Conservation (phyloP, 345 rosid species). For the Moricandia arvensis region DNA sequence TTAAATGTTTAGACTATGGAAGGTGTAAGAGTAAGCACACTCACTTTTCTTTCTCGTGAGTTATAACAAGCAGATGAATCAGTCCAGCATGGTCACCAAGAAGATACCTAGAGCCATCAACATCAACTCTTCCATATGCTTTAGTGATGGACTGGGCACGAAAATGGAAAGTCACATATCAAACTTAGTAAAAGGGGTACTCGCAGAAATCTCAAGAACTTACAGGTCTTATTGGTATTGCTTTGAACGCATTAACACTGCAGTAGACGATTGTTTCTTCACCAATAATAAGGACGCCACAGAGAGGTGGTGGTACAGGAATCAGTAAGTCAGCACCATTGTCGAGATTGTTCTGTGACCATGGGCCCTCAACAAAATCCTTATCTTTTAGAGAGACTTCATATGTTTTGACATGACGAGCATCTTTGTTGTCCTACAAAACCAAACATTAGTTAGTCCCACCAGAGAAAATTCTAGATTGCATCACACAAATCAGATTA, state of each 20-base stretch:
- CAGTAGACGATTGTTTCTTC: constrained; percentile 96
- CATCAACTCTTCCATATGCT: constrained; percentile 98
- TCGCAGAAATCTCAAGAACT: constrained; percentile 28
- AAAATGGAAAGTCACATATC: constrained; percentile 25
- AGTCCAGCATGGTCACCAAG: constrained; percentile 95
- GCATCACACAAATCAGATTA: constrained; percentile 2
- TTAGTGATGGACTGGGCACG: constrained; percentile 71
- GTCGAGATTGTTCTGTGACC: constrained; percentile 94
- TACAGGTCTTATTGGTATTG: constrained; percentile 87
- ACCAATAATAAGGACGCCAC: constrained; percentile 96
- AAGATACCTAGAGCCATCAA: constrained; percentile 96
- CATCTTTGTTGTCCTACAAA: constrained; percentile 94
- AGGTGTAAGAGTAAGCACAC: constrained; percentile 24
- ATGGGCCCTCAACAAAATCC: constrained; percentile 95
- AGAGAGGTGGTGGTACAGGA: constrained; percentile 95
- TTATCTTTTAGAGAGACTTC: constrained; percentile 94
- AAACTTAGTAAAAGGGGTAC: constrained; percentile 13
- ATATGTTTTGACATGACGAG: constrained; percentile 92
- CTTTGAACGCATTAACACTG: constrained; percentile 85
- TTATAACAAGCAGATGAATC: constrained; percentile 89
- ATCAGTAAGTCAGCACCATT: constrained; percentile 91
- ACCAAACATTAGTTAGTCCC: constrained; percentile 22
- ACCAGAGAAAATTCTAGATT: background rate
- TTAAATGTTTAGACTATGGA: background rate
- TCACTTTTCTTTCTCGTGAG: constrained; percentile 98